phyloP scores from a whole-genome alignment of 768 basidiomycete species.

The Trichaptum fuscoviolaceum region DNA sequence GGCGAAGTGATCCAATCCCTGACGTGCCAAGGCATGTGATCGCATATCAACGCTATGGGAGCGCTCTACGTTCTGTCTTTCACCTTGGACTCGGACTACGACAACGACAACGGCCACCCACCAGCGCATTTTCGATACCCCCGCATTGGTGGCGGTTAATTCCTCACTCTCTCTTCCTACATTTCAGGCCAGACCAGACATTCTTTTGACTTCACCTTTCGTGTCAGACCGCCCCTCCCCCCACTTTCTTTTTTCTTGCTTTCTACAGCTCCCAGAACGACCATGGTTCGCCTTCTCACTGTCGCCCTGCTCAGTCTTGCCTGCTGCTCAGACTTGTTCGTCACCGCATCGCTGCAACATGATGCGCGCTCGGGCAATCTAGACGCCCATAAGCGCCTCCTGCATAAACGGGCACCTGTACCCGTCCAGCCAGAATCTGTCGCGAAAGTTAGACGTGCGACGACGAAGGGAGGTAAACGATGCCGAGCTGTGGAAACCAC shows the following conservation, averaged over 20 bases:
- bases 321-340: neutral
- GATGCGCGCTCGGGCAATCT: neutral
- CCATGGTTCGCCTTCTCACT: slow-evolving; percentile 1
- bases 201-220: neutral
- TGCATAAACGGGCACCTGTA: neutral
- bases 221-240: neutral
- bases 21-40: neutral
- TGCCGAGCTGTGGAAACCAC: neutral
- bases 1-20: neutral
- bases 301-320: neutral
- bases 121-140: neutral
- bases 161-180: neutral
- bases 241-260: neutral
- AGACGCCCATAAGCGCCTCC: neutral
- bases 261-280: neutral
- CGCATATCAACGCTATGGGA: neutral
- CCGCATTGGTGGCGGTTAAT: neutral
- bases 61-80: neutral
- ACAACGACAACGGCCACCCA: neutral
- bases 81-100: neutral
- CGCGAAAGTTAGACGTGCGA: neutral
- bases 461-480: neutral
- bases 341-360: neutral
- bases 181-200: neutral
- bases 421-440: neutral